These are phyloP conservation scores for Termitomyces titanicus DNA, from an alignment of 768 basidiomycete species.

Conservation along the genomic window DNA sequence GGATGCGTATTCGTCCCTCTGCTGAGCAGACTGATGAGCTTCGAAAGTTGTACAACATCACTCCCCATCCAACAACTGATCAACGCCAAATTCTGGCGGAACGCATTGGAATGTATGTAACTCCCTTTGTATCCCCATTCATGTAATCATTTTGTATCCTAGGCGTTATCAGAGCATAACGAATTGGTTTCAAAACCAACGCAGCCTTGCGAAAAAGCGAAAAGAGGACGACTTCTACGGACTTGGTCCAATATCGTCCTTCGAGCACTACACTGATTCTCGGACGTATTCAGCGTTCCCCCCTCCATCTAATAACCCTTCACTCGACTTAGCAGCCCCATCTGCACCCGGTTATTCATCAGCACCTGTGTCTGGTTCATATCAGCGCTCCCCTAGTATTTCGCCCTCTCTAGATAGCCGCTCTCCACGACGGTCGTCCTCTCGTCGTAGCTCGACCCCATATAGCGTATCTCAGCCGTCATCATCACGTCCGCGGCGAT, in stretches of 20 bases:
- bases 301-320: constrained; percentile 44
- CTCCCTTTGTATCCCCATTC: constrained; percentile 25
- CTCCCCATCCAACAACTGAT: constrained; percentile 66
- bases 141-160: constrained; percentile 12
- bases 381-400: constrained; percentile 32
- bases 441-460: constrained; percentile 40
- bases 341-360: constrained; percentile 27
- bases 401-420: constrained; percentile 37
- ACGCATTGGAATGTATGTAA: constrained; percentile 70
- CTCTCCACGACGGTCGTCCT: constrained; percentile 35
- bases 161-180: constrained; percentile 81
- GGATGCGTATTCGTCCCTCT: constrained; percentile 62
- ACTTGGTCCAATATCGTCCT: constrained; percentile 23
- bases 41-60: constrained; percentile 57
- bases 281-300: constrained; percentile 47
- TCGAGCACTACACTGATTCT: constrained; percentile 29
- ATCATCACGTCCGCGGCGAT: constrained; percentile 58
- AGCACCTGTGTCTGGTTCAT: constrained; percentile 23
- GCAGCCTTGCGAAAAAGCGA: constrained; percentile 70
- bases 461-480: constrained; percentile 36
- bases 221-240: constrained; percentile 51
- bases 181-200: constrained; percentile 88
- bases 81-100: constrained; percentile 62
- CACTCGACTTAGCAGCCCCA: constrained; percentile 30
- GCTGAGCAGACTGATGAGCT: constrained; percentile 67